Evolutionary conservation across 768 basidiomycete genomes (phyloP).

Genomic region (Amanita polypyramis): DNA sequence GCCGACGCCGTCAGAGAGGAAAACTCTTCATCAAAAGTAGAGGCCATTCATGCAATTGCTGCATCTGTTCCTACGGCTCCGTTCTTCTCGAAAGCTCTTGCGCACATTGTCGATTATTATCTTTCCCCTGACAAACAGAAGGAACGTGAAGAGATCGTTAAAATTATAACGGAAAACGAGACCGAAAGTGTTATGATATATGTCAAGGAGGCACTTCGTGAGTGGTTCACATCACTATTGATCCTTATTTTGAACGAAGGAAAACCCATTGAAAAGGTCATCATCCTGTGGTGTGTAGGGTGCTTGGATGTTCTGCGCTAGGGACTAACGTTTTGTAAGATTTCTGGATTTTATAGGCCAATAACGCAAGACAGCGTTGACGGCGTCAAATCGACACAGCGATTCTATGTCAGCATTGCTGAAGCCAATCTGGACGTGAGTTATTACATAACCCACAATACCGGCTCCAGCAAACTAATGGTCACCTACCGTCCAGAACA

Average conservation of each 20-base stretch:
- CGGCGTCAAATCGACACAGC: conserved; percentile 20
- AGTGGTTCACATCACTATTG: conserved; percentile 10
- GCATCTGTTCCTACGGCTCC: conserved; percentile 46
- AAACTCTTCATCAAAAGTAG: conserved; percentile 15
- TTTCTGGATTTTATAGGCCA: conserved; percentile 32
- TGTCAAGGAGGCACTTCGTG: conserved; percentile 37
- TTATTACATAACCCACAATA: not conserved
- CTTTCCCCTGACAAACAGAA: conserved; percentile 26
- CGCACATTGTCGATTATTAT: conserved; percentile 52
- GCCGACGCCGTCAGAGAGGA: conserved; percentile 10
- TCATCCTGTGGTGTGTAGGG: conserved; percentile 22
- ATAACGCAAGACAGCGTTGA: conserved; percentile 17
- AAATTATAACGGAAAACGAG: conserved; percentile 13
- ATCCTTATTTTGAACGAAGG: not conserved
- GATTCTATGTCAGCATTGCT: conserved; percentile 24
- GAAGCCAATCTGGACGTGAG: conserved; percentile 32
- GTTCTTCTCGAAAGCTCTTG: conserved; percentile 43
- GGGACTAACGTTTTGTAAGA: conserved; percentile 15
- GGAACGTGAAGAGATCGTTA: conserved; percentile 30
- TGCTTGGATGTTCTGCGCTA: not conserved
- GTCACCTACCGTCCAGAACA: conserved; percentile 15
- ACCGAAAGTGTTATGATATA: conserved; percentile 26
- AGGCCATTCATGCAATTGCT: conserved; percentile 42
- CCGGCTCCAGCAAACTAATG: conserved; percentile 9
- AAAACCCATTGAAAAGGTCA: conserved; percentile 14